Percentiles rank a stretch among this genome's conserved stretches.
phyloP scores from a whole-genome alignment of 208 protist genomes.

The Leishmania tarentolae region DNA sequence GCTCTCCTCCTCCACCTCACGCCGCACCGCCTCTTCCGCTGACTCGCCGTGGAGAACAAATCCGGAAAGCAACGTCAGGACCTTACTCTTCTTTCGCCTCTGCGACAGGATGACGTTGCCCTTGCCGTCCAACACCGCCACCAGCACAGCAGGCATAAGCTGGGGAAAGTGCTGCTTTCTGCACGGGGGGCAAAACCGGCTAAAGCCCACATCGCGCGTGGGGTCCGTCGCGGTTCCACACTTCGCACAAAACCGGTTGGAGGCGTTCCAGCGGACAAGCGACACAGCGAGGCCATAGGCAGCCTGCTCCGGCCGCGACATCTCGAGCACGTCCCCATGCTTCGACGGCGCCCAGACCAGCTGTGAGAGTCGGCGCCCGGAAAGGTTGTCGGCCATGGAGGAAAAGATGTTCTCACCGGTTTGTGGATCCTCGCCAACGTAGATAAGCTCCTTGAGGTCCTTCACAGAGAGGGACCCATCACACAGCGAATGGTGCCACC shows the following conservation, averaged over 20 bases:
- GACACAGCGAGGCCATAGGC: conserved; percentile 43
- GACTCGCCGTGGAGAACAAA: conserved; percentile 56
- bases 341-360: conserved; percentile 24
- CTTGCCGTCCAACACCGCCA: conserved; percentile 49
- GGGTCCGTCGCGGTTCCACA: conserved; percentile 34
- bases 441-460: conserved; percentile 15
- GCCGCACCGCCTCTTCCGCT: conserved; percentile 50
- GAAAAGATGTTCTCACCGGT: conserved; percentile 25
- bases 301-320: conserved; percentile 20
- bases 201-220: conserved; percentile 26
- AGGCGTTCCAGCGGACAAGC: conserved; percentile 30
- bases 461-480: conserved; percentile 19
- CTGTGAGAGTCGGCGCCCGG: background rate
- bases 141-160: conserved; percentile 54
- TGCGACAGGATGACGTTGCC: conserved; percentile 57
- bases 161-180: conserved; percentile 35
- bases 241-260: conserved; percentile 32
- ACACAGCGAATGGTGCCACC: conserved; percentile 30
- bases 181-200: conserved; percentile 32
- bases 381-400: conserved; percentile 18
- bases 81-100: conserved; percentile 17
- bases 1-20: conserved; percentile 68
- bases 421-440: conserved; percentile 14
- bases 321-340: conserved; percentile 17
- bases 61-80: conserved; percentile 53